Evolutionary conservation across 352 stramenopile species (phyloP).

Genomic region (Pythium monospermum): DNA sequence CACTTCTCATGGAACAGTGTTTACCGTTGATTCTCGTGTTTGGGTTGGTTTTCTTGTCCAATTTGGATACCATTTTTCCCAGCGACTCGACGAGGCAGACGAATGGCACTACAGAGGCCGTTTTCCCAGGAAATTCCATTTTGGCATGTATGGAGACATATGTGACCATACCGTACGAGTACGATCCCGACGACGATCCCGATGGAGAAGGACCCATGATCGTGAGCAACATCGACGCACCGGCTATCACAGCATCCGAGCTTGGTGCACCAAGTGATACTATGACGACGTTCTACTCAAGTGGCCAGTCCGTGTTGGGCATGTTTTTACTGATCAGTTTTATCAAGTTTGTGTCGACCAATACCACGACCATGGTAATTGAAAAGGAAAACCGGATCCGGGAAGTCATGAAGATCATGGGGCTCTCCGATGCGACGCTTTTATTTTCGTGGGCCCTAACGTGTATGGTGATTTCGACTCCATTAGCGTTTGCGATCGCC

Average conservation of each 20-base stretch:
- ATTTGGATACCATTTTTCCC: conserved; percentile 20
- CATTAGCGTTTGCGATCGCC: conserved; percentile 19
- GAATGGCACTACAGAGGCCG: conserved; percentile 9
- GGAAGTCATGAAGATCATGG: conserved; percentile 82
- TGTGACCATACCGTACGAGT: too few species aligned
- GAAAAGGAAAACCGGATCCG: conserved; percentile 68
- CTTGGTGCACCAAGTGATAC: conserved; percentile 16
- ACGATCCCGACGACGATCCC: conserved; percentile 8
- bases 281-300: conserved; percentile 27
- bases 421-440: conserved; percentile 44
- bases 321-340: conserved; percentile 28
- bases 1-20: conserved; percentile 20
- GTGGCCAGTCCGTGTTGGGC: conserved; percentile 25
- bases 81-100: conserved; percentile 1
- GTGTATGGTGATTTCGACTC: conserved; percentile 26
- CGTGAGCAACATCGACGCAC: background rate
- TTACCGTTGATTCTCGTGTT: conserved; percentile 23
- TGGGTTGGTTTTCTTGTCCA: conserved; percentile 19
- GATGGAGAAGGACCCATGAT: too few species aligned
- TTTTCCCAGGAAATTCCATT: conserved; percentile 6
- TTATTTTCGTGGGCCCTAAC: conserved; percentile 50
- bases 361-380: conserved; percentile 60
- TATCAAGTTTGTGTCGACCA: conserved; percentile 46
- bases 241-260: too few species aligned
- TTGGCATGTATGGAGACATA: conserved; percentile 3